Conservation (phyloP, 441 rosid genomes). For the Gossypium laxum region DNA sequence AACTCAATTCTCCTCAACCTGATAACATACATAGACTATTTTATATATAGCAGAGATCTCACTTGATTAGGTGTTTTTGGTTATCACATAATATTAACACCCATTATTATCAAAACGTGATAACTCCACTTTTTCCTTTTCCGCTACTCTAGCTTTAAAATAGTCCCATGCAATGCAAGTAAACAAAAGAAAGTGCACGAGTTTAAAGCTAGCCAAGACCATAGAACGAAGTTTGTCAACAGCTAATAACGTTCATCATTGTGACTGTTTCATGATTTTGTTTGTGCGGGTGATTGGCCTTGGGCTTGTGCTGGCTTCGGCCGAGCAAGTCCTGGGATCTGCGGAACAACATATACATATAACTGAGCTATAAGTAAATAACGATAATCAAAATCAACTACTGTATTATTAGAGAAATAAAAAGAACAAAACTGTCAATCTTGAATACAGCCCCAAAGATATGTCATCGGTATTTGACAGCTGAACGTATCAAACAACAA, state of each 20-base stretch:
- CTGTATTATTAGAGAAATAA: background rate
- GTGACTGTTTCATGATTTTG: background rate
- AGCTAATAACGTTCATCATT: background rate
- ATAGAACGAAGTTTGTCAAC: background rate
- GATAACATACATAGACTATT: background rate
- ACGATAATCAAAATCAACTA: background rate
- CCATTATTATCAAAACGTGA: background rate
- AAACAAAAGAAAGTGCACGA: background rate
- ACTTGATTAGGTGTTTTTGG: background rate
- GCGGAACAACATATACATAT: background rate
- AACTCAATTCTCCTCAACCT: background rate
- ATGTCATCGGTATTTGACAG: background rate
- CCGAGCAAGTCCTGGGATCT: conserved; percentile 3
- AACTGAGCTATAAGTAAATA: background rate
- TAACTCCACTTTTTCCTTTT: background rate
- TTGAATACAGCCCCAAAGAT: background rate
- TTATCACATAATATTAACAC: background rate
- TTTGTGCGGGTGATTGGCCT: background rate
- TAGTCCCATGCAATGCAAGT: background rate
- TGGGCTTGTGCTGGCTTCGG: background rate
- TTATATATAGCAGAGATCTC: background rate
- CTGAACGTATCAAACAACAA: background rate
- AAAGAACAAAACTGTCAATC: background rate
- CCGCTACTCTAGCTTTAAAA: background rate
- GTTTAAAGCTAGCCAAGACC: background rate